Conservation (phyloP, 768 basidiomycete species). For the Fistulinella prunicolor region DNA sequence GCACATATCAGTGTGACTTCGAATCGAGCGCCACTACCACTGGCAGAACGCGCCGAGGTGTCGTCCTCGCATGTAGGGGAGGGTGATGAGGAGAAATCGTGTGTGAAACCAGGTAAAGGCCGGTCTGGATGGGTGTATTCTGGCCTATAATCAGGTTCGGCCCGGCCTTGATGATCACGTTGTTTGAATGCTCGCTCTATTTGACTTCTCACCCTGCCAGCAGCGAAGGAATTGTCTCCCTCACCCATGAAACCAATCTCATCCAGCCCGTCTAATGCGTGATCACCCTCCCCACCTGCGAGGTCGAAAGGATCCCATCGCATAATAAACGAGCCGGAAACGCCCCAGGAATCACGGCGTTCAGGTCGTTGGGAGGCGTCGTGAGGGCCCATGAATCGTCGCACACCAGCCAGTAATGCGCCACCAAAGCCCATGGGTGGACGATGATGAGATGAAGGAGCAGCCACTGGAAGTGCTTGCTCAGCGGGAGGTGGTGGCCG, state of each 20-base stretch:
- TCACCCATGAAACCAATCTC: conserved; percentile 20
- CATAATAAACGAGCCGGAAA: conserved; percentile 28
- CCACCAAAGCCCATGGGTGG: conserved; percentile 68
- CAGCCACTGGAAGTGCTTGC: conserved; percentile 33
- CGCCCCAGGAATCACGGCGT: conserved; percentile 19
- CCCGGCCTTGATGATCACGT: conserved; percentile 10
- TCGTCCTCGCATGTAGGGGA: conserved; percentile 46
- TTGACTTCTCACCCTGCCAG: conserved; percentile 17
- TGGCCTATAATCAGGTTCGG: conserved; percentile 46
- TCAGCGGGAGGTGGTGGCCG: conserved; percentile 18
- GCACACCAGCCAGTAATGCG: conserved; percentile 48
- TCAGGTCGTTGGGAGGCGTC: conserved; percentile 10
- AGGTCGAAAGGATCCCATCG: conserved; percentile 31
- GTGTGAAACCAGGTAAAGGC: conserved; percentile 61
- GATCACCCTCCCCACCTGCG: conserved; percentile 10
- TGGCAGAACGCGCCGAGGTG: conserved; percentile 21
- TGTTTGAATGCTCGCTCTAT: conserved; percentile 25
- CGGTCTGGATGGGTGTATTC: conserved; percentile 63
- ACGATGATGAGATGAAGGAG: conserved; percentile 51
- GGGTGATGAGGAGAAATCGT: conserved; percentile 52
- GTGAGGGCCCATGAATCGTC: conserved; percentile 24
- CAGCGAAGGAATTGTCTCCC: conserved; percentile 3
- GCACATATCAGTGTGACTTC: conserved; percentile 61
- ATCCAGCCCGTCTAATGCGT: conserved; percentile 14
- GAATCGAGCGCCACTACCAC: conserved; percentile 24